Evolutionary conservation across 202 grass and related monocot genomes (phyloP).

Genomic region (Panicum virgatum): DNA sequence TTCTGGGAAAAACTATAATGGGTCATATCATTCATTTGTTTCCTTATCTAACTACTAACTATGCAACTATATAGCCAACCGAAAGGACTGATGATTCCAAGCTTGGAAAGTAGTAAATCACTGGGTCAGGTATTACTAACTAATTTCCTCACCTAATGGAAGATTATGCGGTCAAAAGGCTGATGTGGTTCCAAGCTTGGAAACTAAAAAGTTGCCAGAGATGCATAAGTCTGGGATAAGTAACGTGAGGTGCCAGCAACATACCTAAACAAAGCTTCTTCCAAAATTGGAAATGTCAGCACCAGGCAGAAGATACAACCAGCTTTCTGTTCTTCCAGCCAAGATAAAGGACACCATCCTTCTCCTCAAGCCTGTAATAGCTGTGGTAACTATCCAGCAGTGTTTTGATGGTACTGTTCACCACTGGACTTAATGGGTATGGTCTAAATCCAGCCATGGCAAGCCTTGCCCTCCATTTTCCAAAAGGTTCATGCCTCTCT

Average conservation of each 20-base stretch:
- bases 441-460: conserved; percentile 79
- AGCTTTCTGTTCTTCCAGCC: conserved; percentile 84
- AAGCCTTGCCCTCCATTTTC: conserved; percentile 82
- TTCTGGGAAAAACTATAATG: neutral
- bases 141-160: neutral
- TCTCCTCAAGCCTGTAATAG: conserved; percentile 66
- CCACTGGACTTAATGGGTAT: conserved; percentile 56
- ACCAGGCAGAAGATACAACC: conserved; percentile 79
- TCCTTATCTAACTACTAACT: neutral
- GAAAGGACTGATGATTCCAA: neutral
- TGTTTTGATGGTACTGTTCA: conserved; percentile 60
- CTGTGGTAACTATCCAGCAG: conserved; percentile 62
- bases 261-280: conserved; percentile 43
- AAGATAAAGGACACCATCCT: conserved; percentile 67
- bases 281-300: conserved; percentile 42
- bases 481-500: conserved; percentile 84
- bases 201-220: conserved; percentile 3
- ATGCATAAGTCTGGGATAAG: conserved; percentile 1
- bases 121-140: neutral
- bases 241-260: conserved; percentile 22
- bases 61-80: neutral
- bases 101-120: neutral
- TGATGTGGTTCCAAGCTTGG: neutral
- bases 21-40: neutral
- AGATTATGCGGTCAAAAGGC: neutral